Evolutionary conservation across 2,329 filamentous ascomycete species (phyloP), one percentile per base, ranked within the genome.

Genomic region (Chrysoporthe puriensis): DNA sequence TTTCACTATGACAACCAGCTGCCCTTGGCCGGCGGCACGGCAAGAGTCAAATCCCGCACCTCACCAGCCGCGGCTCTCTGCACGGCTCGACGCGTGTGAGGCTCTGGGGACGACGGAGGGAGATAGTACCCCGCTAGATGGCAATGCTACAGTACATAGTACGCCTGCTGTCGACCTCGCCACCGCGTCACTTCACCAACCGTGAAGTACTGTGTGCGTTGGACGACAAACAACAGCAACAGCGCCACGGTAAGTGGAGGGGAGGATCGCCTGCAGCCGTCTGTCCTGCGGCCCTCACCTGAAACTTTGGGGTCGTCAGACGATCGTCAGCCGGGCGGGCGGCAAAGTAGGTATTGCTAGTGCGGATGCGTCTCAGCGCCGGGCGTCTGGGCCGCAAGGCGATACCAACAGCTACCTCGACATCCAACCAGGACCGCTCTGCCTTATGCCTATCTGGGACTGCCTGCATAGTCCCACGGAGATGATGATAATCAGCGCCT

Each of bases 301-400:
- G 57, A 60, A 60, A 60, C 57, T 44, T 42, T 18, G 40, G 57
- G 34, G n/a, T 60, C 36, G 57, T 60, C 40, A 60, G 11, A 44
- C 14, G 57, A 60, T 26, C 40, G n/a, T 18, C 18, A 40, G 32
- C 34, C 18, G n/a, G 56, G 36, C 32, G 56, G 9, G 40, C 42
- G 57, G 57, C 9, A 44, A 42, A 26, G 48, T 52, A 52, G 21
- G 14, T 26, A 5, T 11, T 52, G 50, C 9, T 52, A 52, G 50
- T 52, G 50, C 21, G 13, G 13, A 54, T 26, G 32, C 50, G 50
- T 32, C 21, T 54, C 50, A 21, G 50, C 50, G 50, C 50, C 36
- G 36, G 36, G 36, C 6, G 36, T 40, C 36, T 40, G 9, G 5
- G 36, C 36, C 9, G 50, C 32, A 13, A 32, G 50, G 16, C 50